Evolutionary conservation across 106 monocot species (phyloP).

Genomic region (Phalaenopsis equestris): DNA sequence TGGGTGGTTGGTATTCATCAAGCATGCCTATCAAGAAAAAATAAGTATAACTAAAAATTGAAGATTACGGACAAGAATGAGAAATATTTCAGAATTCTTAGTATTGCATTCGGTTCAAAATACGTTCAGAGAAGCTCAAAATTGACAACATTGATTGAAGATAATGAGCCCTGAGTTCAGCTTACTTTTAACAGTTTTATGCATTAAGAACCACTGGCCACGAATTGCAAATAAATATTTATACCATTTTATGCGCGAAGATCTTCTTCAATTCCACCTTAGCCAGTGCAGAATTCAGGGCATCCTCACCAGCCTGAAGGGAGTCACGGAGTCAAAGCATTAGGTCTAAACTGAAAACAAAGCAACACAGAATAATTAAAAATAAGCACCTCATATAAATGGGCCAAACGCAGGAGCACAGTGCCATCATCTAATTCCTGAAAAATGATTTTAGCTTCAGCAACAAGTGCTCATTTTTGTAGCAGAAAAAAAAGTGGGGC

Average conservation of each 20-base stretch:
- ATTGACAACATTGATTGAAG: too few relatives aligned
- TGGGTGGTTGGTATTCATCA: too few relatives aligned
- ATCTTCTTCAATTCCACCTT: slow-evolving; percentile 65
- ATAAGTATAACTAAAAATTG: too few relatives aligned
- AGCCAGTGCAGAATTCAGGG: slow-evolving; percentile 41
- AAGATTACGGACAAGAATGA: too few relatives aligned
- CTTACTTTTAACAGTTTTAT: not conserved
- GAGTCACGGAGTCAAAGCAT: not conserved
- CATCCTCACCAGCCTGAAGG: slow-evolving; percentile 61
- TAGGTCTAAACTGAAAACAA: not conserved
- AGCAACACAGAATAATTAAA: not conserved
- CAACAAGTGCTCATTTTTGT: not conserved
- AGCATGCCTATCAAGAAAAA: too few relatives aligned
- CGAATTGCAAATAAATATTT: not conserved
- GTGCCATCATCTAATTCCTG: slow-evolving; percentile 69
- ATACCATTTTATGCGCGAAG: slow-evolving; percentile 43
- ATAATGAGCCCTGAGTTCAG: too few relatives aligned
- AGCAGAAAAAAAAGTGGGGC: too few relatives aligned
- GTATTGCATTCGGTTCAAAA: too few relatives aligned
- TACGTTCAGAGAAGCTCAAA: too few relatives aligned
- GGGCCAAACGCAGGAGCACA: slow-evolving; percentile 64
- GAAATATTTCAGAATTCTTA: too few relatives aligned
- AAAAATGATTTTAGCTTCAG: not conserved
- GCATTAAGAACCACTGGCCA: not conserved
- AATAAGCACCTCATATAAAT: slow-evolving; percentile 61